Evolutionary conservation across 148 eudicot genomes (phyloP), one percentile per base, ranked within the genome.

Genomic region (Nyssa sinensis): DNA sequence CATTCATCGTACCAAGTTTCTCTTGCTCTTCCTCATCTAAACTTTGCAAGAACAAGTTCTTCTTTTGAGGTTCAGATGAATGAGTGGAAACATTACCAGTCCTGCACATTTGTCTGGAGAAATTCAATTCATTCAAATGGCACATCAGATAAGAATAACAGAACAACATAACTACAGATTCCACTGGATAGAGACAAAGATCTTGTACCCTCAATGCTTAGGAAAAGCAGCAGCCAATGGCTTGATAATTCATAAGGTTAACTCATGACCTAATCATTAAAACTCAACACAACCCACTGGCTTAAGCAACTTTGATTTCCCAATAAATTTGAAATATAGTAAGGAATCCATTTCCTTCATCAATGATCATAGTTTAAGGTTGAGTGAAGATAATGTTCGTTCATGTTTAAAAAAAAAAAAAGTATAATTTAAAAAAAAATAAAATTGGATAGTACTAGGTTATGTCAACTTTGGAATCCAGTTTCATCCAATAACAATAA

Each of bases 1-100:
- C 75, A 74, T 73, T 76, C 23, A 67, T 68, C 44, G 13, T 72
- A 34, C 29, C 75, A 49, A n/a, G 31, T 31, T 73, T 75, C 34
- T 71, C 83, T 58, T 72, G 79, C 81, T 90, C 90, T 64, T 92
- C 97, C 77, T 86, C 84, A n/a, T 87, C 73, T 59, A 94, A 78
- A 74, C 96, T 89, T 85, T 90, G 88, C 84, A 90, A 71, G 83
- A 88, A 94, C 75, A 94, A 86, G 83, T 94, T 94, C 83, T 83
- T 92, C 79, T 83, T 87, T 19, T 53, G 75, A 75, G 92, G 92
- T 81, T 90, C 85, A 75, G 97, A 86, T 74, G 73, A 77, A 25
- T 86, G 87, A 69, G 89, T 85, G 59, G 92, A 82, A 47, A 86
- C 76, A 73, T 64, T 71, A 33, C 97, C 98, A 62, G 76, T 87